Base-by-base conservation (phyloP, 345 rosid species). In the Populus nigra region DNA sequence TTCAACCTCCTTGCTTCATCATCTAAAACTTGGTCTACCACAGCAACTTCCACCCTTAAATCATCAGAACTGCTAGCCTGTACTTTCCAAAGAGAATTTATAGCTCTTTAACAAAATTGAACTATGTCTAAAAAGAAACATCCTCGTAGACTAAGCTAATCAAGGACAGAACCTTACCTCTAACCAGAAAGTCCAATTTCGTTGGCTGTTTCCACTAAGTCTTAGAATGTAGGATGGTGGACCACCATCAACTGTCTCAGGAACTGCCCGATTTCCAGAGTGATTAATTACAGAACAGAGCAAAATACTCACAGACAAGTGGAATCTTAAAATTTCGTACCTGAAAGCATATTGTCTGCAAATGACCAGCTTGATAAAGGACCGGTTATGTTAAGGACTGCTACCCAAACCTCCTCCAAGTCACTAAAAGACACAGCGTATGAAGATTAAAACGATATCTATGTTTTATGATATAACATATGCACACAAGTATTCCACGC, bases 291-390 rank as follows among this genome's bases (percentile, higher is more conserved):
- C n/a, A n/a, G 62, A 45, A 41, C 13, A 20, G 47, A 71, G 29
- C 8, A 36, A 31, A 22, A 57, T 5, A 18, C 3, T 65, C 72
- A 2, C 38, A 69, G 68, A 77, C 27, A 49, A 41, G 59, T 8
- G 27, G 69, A 73, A 73, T 29, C 45, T 25, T 36, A 73, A 61
- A 59, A 35, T 67, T 63, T 38, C 66, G 47, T 65, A 93, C 97
- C 95, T 85, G 99, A 91, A 82, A 87, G 89, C 77, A 69, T 85
- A 25, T 88, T 83, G 77, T 92, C 94, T 25, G 99, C 97, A 36
- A 96, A 90, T 68, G 99, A 96, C 99, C 99, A 96, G 80, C 87
- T 84, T 15, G 97, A 90, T 81, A 96, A 85, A 63, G 99, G 98
- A 2, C 99, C 98, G 0, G 97, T 94, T 78, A 96, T 87, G 84